Evolutionary conservation across 179 eudicot genomes (phyloP), one percentile per base, ranked within the genome.

Genomic region (Nepenthes alata): DNA sequence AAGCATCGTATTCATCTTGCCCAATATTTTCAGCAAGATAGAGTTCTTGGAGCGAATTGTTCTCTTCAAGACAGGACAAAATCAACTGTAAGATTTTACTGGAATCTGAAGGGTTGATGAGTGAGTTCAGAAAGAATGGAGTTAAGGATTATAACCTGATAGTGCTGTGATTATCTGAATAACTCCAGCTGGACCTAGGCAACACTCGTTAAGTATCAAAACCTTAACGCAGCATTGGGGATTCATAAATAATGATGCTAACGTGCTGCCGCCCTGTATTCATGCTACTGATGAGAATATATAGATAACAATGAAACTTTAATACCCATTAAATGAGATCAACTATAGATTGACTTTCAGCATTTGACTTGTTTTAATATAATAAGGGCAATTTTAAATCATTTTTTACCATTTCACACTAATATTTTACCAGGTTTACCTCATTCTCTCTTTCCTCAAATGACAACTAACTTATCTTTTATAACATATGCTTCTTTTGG

Each of bases 11-110:
- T 50, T 78, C 78, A 15, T 75, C 75, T 71, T 52, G 61, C 65
- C 53, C 35, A 4, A 72, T 58, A 60, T 89, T 93, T 44, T 75
- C 85, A 3, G 94, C 85, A 13, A 93, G 82, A 69, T 87, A 73
- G 73, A 93, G 89, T 78, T 87, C 97, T 71, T 87, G 91, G 16
- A 93, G 79, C 44, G 86, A 72, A 59, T 59, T 55, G 50, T 87
- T 82, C 36, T 63, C 84, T 64, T 72, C 59, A 70, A 47, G 59
- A 51, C 51, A 61, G 16, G 5, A 73, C 41, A 53, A 57, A 61
- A 64, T 38, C 11, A 55, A 35, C 50, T 13, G 52, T 41, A 35
- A 67, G 55, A 11, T 52, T 53, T 14, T 4, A 48, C 25, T 25
- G 25, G 12, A 51, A 45, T 3, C 38, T 1, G 35, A 60, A 11